Conservation (phyloP, 805 yeast genomes). For the Lachancea sp. region DNA sequence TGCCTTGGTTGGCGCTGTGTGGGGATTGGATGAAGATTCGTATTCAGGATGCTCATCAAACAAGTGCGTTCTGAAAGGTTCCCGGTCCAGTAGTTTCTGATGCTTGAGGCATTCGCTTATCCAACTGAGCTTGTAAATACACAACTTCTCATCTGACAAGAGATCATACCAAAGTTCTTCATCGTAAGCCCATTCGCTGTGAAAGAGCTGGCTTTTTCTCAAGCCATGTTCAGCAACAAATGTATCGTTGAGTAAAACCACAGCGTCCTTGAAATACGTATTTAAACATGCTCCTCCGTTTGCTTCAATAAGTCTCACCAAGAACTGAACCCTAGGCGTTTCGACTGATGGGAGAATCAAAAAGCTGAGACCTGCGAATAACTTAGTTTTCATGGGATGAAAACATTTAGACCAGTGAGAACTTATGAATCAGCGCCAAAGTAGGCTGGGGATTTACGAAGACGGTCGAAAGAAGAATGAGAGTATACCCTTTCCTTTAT, state of each 20-base stretch:
- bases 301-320: slow-evolving; percentile 12
- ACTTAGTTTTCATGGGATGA: background rate
- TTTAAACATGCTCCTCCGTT: slow-evolving; percentile 21
- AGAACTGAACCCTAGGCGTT: slow-evolving; percentile 10
- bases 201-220: slow-evolving; percentile 15
- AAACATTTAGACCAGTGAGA: background rate
- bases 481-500: too few relatives aligned
- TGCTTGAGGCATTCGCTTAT: slow-evolving; percentile 19
- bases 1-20: background rate
- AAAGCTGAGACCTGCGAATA: slow-evolving; percentile 2
- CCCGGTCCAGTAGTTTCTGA: slow-evolving; percentile 1
- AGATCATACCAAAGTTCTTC: slow-evolving; percentile 8
- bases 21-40: slow-evolving; percentile 2
- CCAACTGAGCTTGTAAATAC: slow-evolving; percentile 13
- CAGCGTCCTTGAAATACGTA: slow-evolving; percentile 1
- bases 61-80: background rate
- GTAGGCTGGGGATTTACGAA: background rate
- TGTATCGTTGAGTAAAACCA: slow-evolving; percentile 23
- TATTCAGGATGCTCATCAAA: background rate
- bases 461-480: background rate
- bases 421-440: background rate
- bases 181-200: slow-evolving; percentile 18
- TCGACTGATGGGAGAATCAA: slow-evolving; percentile 3
- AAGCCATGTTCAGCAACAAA: slow-evolving; percentile 16
- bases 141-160: slow-evolving; percentile 1